Percentiles rank a stretch among this genome's conserved stretches.
Conservation (phyloP, 192 early-diverging fungal species). For the Gorgonomyces haynaldii region DNA sequence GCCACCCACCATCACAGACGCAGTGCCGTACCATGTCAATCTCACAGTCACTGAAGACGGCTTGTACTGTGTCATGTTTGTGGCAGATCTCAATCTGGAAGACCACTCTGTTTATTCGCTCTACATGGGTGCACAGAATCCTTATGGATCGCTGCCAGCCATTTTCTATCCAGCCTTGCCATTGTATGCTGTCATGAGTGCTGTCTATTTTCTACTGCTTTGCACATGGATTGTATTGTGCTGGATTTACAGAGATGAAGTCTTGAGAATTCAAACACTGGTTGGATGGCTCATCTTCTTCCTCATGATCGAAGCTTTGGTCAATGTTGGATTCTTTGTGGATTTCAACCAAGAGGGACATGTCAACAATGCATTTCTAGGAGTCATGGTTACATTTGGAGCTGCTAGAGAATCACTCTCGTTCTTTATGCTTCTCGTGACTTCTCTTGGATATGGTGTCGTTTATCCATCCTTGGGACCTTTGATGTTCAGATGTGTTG, state of each 20-base stretch:
- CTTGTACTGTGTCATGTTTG: conserved; percentile 68
- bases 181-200: conserved; percentile 65
- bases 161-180: conserved; percentile 80
- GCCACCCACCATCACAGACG: not conserved
- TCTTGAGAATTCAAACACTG: conserved; percentile 86
- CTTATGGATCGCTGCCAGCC: conserved; percentile 74
- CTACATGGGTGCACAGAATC: conserved; percentile 57
- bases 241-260: conserved; percentile 74
- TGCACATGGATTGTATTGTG: conserved; percentile 66
- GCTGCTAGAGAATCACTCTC: conserved; percentile 85
- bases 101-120: conserved; percentile 35
- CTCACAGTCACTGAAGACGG: conserved; percentile 60
- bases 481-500: conserved; percentile 78
- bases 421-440: conserved; percentile 92
- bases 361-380: conserved; percentile 58
- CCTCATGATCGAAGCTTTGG: conserved; percentile 81
- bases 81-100: conserved; percentile 22
- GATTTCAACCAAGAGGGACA: conserved; percentile 43
- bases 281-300: conserved; percentile 74
- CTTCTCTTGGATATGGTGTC: conserved; percentile 91
- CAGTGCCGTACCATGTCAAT: not conserved
- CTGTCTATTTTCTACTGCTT: conserved; percentile 65
- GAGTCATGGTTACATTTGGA: conserved; percentile 67
- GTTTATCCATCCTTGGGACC: conserved; percentile 81
- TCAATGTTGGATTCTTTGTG: conserved; percentile 60